phyloP scores from a whole-genome alignment of 805 yeast species.

The Nematodospora valgi region DNA sequence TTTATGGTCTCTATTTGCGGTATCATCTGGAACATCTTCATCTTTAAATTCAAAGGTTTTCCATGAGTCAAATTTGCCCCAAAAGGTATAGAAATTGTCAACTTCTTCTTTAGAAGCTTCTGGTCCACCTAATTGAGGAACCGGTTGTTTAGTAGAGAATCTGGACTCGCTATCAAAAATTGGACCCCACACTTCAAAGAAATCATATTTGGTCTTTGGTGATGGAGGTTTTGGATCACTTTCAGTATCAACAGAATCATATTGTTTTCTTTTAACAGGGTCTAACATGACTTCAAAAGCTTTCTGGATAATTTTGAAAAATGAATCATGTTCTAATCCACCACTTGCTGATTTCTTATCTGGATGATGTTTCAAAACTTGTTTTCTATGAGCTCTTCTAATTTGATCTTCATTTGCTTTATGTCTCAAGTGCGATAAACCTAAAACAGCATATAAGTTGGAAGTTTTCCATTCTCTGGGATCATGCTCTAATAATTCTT shows the following conservation, averaged over 20 bases:
- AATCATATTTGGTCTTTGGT: constrained; percentile 65
- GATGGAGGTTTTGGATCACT: constrained; percentile 84
- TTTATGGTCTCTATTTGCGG: constrained; percentile 98
- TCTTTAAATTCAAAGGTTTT: constrained; percentile 96
- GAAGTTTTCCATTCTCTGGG: constrained; percentile 98
- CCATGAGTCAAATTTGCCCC: constrained; percentile 97
- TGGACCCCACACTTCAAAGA: constrained; percentile 89
- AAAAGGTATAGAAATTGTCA: constrained; percentile 85
- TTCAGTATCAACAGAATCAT: constrained; percentile 87
- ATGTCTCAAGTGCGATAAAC: constrained; percentile 86
- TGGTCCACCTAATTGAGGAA: constrained; percentile 72
- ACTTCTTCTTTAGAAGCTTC: constrained; percentile 75
- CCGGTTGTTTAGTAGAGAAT: constrained; percentile 89
- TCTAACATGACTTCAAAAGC: constrained; percentile 89
- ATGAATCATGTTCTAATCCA: constrained; percentile 87
- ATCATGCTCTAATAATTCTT: constrained; percentile 76
- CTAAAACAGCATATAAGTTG: constrained; percentile 94
- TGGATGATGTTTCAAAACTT: constrained; percentile 96
- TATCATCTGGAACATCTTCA: constrained; percentile 99
- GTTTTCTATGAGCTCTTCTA: constrained; percentile 94
- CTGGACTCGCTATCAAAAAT: constrained; percentile 88
- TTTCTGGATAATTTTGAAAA: constrained; percentile 97
- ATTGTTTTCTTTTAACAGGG: constrained; percentile 83
- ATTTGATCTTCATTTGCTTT: constrained; percentile 90
- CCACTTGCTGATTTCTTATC: constrained; percentile 95